Conservation (phyloP, 768 basidiomycete species). For the Auriscalpium orientale region DNA sequence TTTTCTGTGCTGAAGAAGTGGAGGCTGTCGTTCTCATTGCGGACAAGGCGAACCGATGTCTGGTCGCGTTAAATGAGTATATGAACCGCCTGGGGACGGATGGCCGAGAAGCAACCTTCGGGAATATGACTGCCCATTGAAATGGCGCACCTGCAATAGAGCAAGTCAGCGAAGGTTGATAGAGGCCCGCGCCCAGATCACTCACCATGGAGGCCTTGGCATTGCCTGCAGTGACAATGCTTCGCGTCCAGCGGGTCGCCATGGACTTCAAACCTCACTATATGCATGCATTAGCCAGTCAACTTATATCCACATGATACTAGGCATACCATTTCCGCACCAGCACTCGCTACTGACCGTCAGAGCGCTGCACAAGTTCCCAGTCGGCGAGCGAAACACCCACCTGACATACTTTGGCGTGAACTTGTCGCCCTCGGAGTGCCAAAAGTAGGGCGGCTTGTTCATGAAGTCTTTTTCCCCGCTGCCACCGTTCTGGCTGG, state of each 20-base stretch:
- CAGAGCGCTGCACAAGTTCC: neutral
- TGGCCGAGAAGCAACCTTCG: slow-evolving; percentile 18
- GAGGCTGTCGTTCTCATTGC: slow-evolving; percentile 21
- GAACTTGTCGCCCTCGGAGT: slow-evolving; percentile 17
- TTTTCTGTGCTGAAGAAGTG: slow-evolving; percentile 25
- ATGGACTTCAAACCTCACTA: slow-evolving; percentile 23
- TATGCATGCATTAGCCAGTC: neutral
- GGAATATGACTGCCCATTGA: slow-evolving; percentile 29
- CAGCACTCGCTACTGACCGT: slow-evolving; percentile 20
- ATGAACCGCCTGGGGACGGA: neutral
- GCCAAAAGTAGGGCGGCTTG: slow-evolving; percentile 26
- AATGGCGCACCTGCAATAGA: slow-evolving; percentile 21
- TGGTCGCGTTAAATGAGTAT: neutral
- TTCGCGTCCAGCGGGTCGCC: slow-evolving; percentile 27
- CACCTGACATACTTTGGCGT: slow-evolving; percentile 18
- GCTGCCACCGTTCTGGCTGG: slow-evolving; percentile 20
- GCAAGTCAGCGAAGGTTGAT: neutral
- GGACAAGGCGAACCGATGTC: slow-evolving; percentile 25
- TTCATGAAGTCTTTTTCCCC: slow-evolving; percentile 21
- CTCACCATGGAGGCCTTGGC: slow-evolving; percentile 21
- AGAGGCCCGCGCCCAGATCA: neutral
- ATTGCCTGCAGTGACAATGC: slow-evolving; percentile 26
- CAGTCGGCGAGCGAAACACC: neutral
- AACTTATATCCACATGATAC: no score
- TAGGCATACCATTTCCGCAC: slow-evolving; percentile 20